Evolutionary conservation across 129 eudicot species (phyloP).

Genomic region (Centrapalus pauciflorus): DNA sequence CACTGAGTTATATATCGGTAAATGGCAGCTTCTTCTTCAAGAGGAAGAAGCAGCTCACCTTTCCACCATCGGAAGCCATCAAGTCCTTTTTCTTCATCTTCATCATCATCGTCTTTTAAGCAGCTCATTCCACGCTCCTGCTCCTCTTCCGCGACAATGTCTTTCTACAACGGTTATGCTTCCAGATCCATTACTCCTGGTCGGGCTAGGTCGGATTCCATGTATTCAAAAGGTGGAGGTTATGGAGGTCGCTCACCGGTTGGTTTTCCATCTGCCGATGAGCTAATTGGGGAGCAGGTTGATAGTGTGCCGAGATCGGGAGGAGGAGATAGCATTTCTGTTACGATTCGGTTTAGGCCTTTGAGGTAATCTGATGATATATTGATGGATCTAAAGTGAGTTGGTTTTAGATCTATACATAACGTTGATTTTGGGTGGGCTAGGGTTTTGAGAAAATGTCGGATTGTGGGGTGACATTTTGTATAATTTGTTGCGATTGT

Average conservation of each 20-base stretch:
- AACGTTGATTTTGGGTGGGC: conserved; percentile 5
- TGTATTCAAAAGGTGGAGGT: conserved; percentile 37
- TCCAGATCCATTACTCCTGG: conserved; percentile 55
- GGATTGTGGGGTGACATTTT: conserved; percentile 14
- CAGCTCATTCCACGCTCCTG: conserved; percentile 55
- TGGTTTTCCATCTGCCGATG: conserved; percentile 55
- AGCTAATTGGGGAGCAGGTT: conserved; percentile 49
- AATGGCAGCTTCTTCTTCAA: conserved; percentile 75
- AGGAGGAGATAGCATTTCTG: conserved; percentile 82
- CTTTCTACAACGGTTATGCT: conserved; percentile 41
- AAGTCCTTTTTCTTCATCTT: conserved; percentile 71
- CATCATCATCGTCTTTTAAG: conserved; percentile 72
- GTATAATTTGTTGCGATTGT: conserved; percentile 25
- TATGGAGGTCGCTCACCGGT: conserved; percentile 66
- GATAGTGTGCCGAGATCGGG: conserved; percentile 54
- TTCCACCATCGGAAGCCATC: conserved; percentile 57
- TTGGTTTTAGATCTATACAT: conserved; percentile 11
- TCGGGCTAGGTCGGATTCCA: conserved; percentile 34
- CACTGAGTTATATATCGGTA: conserved; percentile 8
- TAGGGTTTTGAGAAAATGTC: conserved; percentile 35
- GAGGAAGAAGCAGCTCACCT: conserved; percentile 75
- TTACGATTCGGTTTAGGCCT: conserved; percentile 89
- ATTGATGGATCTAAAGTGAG: conserved; percentile 18
- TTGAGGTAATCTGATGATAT: conserved; percentile 46
- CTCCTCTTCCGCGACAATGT: conserved; percentile 44